Percentiles rank a stretch among this genome's conserved stretches.
Evolutionary conservation across 2,329 filamentous ascomycete species (phyloP).

Genomic region (Microdochium bolleyi): DNA sequence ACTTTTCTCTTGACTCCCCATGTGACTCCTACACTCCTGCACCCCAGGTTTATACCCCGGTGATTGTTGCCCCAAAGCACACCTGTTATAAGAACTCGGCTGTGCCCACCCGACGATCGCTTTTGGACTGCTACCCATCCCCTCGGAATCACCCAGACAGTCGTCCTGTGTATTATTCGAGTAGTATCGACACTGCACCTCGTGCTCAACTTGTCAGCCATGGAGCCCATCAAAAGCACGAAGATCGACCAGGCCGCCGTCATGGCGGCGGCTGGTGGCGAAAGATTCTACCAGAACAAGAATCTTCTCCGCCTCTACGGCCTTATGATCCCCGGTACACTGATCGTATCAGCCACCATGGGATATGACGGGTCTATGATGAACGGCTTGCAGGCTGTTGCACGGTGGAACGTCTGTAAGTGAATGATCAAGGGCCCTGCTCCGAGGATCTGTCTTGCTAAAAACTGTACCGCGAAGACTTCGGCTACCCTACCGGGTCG

Average conservation of each 20-base stretch:
- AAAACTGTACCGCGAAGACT: constrained; percentile 10
- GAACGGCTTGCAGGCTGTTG: constrained; percentile 30
- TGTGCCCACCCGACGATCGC: not conserved
- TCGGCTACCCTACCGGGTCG: constrained; percentile 18
- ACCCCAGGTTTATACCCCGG: not conserved
- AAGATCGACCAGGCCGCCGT: not conserved
- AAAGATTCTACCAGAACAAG: not conserved
- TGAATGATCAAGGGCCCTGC: not conserved
- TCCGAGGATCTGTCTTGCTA: not conserved
- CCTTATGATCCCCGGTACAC: constrained; percentile 32
- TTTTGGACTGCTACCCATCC: not conserved
- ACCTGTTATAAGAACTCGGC: not conserved
- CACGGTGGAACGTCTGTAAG: constrained; percentile 16
- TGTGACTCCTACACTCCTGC: not conserved
- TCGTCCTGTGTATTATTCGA: no score
- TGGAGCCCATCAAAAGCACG: not conserved
- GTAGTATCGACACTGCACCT: no score
- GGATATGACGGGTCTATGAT: constrained; percentile 20
- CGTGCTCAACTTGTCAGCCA: no score
- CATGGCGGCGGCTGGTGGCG: not conserved
- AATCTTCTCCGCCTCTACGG: not conserved
- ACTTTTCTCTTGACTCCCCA: no score
- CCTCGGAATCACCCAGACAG: not conserved
- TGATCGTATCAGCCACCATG: constrained; percentile 24
- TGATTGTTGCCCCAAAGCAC: not conserved